Evolutionary conservation across 1,284 basidiomycete genomes (phyloP).

Genomic region (Rhodofomes roseus): DNA sequence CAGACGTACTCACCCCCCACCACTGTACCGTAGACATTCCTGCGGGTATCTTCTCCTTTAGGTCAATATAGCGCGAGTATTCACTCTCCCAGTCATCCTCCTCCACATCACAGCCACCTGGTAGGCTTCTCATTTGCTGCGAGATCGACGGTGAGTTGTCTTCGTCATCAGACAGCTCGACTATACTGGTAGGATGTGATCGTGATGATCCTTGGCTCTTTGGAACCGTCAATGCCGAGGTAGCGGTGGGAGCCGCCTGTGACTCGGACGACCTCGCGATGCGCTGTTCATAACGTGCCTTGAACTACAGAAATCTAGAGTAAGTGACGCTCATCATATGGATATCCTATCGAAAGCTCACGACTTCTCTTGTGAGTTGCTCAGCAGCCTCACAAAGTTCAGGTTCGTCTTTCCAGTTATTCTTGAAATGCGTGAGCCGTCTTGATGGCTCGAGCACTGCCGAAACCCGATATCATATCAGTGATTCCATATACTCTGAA

Average conservation of each 20-base stretch:
- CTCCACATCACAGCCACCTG: no score
- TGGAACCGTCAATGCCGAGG: no score
- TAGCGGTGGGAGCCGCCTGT: no score
- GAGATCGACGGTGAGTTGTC: not conserved
- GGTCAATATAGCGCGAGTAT: slow-evolving; percentile 5
- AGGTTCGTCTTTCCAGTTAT: slow-evolving; percentile 12
- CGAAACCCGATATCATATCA: slow-evolving; percentile 6
- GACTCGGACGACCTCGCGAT: not conserved
- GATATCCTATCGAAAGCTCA: no score
- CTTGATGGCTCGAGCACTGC: slow-evolving; percentile 14
- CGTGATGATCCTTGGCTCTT: not conserved
- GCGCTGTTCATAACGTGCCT: not conserved
- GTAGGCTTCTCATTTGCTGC: no score
- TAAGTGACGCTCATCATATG: not conserved
- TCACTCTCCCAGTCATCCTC: not conserved
- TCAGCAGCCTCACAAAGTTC: slow-evolving; percentile 1
- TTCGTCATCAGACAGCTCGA: slow-evolving; percentile 5
- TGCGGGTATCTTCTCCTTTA: not conserved
- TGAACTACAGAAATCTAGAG: not conserved
- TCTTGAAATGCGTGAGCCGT: slow-evolving; percentile 15
- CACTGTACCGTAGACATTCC: slow-evolving; percentile 4
- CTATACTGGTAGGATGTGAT: not conserved
- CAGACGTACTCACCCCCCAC: slow-evolving; percentile 11
- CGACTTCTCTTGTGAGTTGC: not conserved
- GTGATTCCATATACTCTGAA: not conserved